Base-by-base conservation (phyloP, 2,329 filamentous ascomycete genomes). In the Spiromastix sp. region DNA sequence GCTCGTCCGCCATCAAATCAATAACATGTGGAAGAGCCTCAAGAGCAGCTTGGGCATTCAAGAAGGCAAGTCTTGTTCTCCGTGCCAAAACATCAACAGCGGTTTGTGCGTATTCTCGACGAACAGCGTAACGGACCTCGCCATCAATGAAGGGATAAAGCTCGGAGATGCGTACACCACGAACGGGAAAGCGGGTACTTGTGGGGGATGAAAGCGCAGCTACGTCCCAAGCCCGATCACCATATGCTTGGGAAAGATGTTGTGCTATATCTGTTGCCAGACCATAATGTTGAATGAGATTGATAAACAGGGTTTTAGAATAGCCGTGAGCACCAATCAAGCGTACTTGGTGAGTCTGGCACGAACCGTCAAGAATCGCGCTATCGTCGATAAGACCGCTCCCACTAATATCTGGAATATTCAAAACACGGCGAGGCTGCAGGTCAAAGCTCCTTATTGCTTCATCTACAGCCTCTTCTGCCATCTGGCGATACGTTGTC, bases 401-500 rank as follows among this genome's bases (percentile, higher is more conserved):
- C 37, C 79, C 79, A 45, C 69, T 75, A 44, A 83, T 67, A 32
- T 71, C 67, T 5, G 74, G 73, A 3, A 74, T 70, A 49, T 75
- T 67, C 13, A 59, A 46, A 18, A 77, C 60, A 9, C 75, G 64
- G 34, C 62, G 63, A 2, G 75, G 60, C 29, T 64, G 50, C 17
- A 85, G 69, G 4, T 63, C 59, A 57, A 81, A 85, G 41, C 73
- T 66, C 40, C 69, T 66, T 52, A 85, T 70, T 10, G 80, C 78
- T 46, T 78, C 75, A 49, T 85, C 79, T 30, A 85, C 79, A 33
- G 77, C 77, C 52, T 85, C 79, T 55, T 85, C 79, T 13, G 81
- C 79, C 81, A 85, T 85, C 56, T 85, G 79, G 37, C 81, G 75
- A 61, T 85, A 85, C 1, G 81, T 85, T 2, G 81, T 85, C 81